Evolutionary conservation across 2,329 filamentous ascomycete species (phyloP).

Genomic region (Trichophyton rubrum): DNA sequence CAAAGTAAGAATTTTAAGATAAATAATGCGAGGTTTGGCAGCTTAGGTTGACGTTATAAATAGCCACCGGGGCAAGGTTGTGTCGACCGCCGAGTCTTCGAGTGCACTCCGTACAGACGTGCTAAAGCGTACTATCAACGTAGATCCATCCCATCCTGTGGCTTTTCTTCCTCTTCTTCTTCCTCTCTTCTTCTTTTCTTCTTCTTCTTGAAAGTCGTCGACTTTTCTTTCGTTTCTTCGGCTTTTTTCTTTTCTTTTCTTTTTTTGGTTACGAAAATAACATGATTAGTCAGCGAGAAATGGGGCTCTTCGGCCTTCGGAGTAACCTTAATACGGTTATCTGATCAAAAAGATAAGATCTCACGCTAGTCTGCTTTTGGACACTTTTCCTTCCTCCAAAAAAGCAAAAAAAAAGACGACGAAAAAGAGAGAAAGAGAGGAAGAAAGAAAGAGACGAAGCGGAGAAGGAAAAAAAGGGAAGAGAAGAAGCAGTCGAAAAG

Average conservation of each 20-base stretch:
- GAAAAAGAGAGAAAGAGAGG: background rate
- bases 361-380: slow-evolving; percentile 6
- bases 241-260: background rate
- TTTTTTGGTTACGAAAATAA: background rate
- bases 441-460: background rate
- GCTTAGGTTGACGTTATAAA: slow-evolving; percentile 3
- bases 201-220: background rate
- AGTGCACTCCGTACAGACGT: too few species aligned
- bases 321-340: slow-evolving; percentile 27
- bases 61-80: too few species aligned
- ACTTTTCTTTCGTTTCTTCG: background rate
- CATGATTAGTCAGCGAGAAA: background rate
- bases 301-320: background rate
- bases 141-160: background rate
- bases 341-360: slow-evolving; percentile 17
- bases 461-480: background rate
- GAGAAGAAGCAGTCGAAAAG: background rate
- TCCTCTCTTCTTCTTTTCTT: background rate
- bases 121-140: background rate
- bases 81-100: too few species aligned
- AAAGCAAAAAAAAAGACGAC: background rate
- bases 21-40: background rate
- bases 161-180: background rate
- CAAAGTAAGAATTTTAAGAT: background rate
- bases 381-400: background rate